These are phyloP conservation scores for Neltuma alba DNA, from an alignment of 306 rosid species.

Conservation along the genomic window DNA sequence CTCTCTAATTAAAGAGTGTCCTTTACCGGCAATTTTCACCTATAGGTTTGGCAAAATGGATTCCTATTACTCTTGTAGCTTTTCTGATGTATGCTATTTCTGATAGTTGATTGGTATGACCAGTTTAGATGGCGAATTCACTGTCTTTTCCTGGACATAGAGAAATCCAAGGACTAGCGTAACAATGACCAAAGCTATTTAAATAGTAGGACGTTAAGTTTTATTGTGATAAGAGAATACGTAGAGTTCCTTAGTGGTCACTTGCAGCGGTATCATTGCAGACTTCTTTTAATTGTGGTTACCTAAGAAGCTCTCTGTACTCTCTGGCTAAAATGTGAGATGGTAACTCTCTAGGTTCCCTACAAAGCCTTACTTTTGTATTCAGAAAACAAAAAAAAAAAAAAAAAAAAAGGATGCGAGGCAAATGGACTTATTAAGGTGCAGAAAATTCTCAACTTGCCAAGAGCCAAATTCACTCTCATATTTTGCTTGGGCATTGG, in stretches of 20 bases:
- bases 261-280: neutral
- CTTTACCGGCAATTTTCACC: conserved; percentile 64
- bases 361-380: neutral
- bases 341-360: neutral
- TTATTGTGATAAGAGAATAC: neutral
- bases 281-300: neutral
- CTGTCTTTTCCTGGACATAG: neutral
- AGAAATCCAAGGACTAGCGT: neutral
- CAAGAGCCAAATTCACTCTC: neutral
- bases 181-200: neutral
- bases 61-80: neutral
- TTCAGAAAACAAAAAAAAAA: neutral
- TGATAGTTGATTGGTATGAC: conserved; percentile 2
- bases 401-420: neutral
- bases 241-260: neutral
- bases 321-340: neutral
- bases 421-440: neutral
- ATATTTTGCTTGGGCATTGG: neutral
- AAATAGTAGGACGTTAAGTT: neutral
- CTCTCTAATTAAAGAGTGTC: conserved; percentile 45
- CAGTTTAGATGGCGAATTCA: neutral
- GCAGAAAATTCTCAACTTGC: neutral
- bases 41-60: conserved; percentile 46
- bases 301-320: neutral
- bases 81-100: neutral